Evolutionary conservation across 345 rosid species (phyloP), one percentile per base, ranked within the genome.

Genomic region (Erodium maritimum): DNA sequence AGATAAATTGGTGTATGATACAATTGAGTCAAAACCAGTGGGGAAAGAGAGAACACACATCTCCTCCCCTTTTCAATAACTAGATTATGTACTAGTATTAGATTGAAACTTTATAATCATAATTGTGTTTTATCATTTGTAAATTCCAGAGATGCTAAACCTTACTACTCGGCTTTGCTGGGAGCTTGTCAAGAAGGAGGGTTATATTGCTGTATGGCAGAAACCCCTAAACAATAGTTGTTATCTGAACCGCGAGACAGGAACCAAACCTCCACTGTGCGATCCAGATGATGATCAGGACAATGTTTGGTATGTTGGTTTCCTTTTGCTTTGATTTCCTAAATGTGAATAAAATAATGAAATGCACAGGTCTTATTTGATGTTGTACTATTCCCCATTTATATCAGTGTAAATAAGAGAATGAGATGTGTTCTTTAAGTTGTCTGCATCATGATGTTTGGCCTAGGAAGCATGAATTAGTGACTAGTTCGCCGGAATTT

Each of bases 171-270:
- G 81, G 46, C 90, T 93, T 55, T 93, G 99, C 80, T 93, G 99
- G 99, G 74, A 73, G 64, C 91, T 89, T 59, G 82, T 93, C 20
- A 93, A 90, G 82, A 93, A 79, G 80, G 99, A 83, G 72, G 97
- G 99, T 57, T 90, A 89, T 65, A 74, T 93, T 76, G 96, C 99
- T 62, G 73, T 93, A 62, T 89, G 99, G 99, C 77, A 75, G 76
- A 89, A 93, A 69, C 96, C 99, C 55, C 52, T 61, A 33, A 79
- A 87, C 70, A 87, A 93, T 74, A 79, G 72, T 65, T 89, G 96
- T 76, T 93, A 89, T 70, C 69, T 89, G 59, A 80, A 79, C 70
- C 96, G 96, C 60, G 84, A 73, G 56, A 70, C 69, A 34, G 95
- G 76, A 71, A 72, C 69, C 42, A 69, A 18, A 24, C 97, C 97